Evolutionary conservation across 495 filamentous ascomycete genomes (phyloP).

Genomic region (Venustampulla echinocandica): DNA sequence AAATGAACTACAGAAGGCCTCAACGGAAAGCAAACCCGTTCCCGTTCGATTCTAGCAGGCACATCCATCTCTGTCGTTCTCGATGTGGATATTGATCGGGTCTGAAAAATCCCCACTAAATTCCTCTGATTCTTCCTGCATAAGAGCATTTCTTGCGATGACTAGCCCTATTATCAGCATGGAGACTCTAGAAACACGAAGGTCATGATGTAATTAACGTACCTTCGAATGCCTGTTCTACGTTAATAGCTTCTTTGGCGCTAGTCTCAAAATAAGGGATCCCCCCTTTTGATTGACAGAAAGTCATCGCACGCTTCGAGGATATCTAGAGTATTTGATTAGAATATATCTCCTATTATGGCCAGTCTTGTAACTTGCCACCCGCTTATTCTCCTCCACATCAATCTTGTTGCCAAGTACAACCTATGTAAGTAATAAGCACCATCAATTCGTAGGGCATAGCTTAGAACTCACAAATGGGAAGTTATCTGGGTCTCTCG

Average conservation of each 20-base stretch:
- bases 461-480: constrained; percentile 70
- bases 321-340: constrained; percentile 74
- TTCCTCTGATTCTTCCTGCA: constrained; percentile 94
- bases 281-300: constrained; percentile 92
- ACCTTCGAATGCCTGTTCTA: constrained; percentile 99
- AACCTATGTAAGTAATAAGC: constrained; percentile 41
- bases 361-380: constrained; percentile 41
- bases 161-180: constrained; percentile 40
- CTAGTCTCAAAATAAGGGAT: constrained; percentile 99
- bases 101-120: constrained; percentile 89
- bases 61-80: constrained; percentile 85
- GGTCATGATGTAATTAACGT: constrained; percentile 20
- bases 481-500: constrained; percentile 93
- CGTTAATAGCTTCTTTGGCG: constrained; percentile 96
- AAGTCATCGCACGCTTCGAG: constrained; percentile 88
- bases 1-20: neutral
- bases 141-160: constrained; percentile 91
- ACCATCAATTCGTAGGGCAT: neutral
- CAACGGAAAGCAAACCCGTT: too few relatives aligned
- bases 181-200: neutral
- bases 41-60: constrained; percentile 53
- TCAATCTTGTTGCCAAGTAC: constrained; percentile 99
- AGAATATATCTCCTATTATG: too few relatives aligned
- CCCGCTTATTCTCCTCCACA: constrained; percentile 90
- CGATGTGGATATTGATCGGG: constrained; percentile 93